Percentiles rank a stretch among this genome's conserved stretches.
Evolutionary conservation across 2,329 filamentous ascomycete genomes (phyloP).

Genomic region (Capronia coronata): DNA sequence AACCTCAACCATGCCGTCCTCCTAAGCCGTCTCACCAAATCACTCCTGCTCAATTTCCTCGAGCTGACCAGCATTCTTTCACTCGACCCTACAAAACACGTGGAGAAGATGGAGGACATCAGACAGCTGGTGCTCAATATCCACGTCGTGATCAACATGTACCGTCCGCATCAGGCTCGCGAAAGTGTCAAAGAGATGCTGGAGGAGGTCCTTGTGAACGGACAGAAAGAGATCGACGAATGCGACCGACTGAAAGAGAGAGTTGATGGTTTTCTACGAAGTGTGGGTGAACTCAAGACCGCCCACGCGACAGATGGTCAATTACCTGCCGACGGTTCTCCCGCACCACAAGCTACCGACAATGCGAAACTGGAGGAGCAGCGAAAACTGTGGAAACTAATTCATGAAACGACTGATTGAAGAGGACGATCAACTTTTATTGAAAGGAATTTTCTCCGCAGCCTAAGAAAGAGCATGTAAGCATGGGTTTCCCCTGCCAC

Average conservation of each 20-base stretch:
- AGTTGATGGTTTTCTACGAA: slow-evolving; percentile 44
- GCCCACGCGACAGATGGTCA: slow-evolving; percentile 12
- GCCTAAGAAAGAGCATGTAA: not conserved
- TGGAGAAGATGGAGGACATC: slow-evolving; percentile 67
- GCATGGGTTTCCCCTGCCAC: too few relatives aligned
- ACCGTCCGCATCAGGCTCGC: slow-evolving; percentile 83
- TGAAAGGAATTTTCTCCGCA: not conserved
- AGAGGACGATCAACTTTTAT: not conserved
- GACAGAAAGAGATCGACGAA: slow-evolving; percentile 68
- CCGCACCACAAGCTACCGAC: slow-evolving; percentile 20
- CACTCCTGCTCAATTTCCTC: slow-evolving; percentile 79
- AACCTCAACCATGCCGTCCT: slow-evolving; percentile 46
- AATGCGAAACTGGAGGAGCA: slow-evolving; percentile 31
- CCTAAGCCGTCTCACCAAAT: slow-evolving; percentile 73
- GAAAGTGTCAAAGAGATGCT: slow-evolving; percentile 82
- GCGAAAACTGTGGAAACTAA: slow-evolving; percentile 36
- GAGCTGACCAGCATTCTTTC: slow-evolving; percentile 70
- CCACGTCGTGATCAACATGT: slow-evolving; percentile 89
- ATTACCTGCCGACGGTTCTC: not conserved
- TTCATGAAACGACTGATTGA: slow-evolving; percentile 33
- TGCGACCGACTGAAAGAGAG: slow-evolving; percentile 67
- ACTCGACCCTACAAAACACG: slow-evolving; percentile 47
- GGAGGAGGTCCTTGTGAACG: slow-evolving; percentile 72
- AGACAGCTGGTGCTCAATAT: slow-evolving; percentile 82
- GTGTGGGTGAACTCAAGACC: slow-evolving; percentile 22